A percentile compares a stretch with the other conserved stretches of the same genome.
Evolutionary conservation across 2,329 filamentous ascomycete genomes (phyloP).

Genomic region (Macrophomina pseudophaseolina): DNA sequence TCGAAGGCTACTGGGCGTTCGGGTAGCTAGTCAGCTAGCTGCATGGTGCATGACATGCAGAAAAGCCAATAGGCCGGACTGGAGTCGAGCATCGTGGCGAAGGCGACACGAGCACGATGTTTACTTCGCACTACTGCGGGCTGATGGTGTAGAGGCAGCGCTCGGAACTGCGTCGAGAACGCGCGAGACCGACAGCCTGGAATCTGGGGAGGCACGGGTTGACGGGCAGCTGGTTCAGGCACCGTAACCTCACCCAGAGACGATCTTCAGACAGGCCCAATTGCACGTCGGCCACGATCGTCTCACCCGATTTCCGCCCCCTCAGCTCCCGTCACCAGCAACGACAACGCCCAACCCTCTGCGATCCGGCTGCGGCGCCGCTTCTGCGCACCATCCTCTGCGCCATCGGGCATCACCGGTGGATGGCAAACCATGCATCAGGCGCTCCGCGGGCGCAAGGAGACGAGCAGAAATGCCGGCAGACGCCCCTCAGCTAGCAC

Average conservation of each 20-base stretch:
- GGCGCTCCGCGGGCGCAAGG: not conserved
- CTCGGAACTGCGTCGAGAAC: not conserved
- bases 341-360: not conserved
- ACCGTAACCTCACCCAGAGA: not conserved
- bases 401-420: not conserved
- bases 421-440: not conserved
- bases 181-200: constrained; percentile 8
- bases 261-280: not conserved
- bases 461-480: not conserved
- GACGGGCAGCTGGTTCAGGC: constrained; percentile 1
- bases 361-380: not conserved
- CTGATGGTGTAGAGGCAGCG: not conserved
- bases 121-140: not conserved
- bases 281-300: not conserved
- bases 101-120: not conserved
- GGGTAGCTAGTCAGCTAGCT: not conserved
- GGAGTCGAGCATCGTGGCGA: not conserved
- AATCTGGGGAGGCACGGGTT: constrained; percentile 16
- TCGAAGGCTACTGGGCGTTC: not conserved
- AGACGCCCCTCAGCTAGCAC: constrained; percentile 8
- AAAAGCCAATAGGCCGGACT: not conserved
- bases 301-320: not conserved
- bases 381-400: not conserved
- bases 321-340: not conserved
- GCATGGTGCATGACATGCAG: not conserved